Evolutionary conservation across 495 filamentous ascomycete genomes (phyloP), one percentile per base, ranked within the genome.

Genomic region (Annulohypoxylon bovei): DNA sequence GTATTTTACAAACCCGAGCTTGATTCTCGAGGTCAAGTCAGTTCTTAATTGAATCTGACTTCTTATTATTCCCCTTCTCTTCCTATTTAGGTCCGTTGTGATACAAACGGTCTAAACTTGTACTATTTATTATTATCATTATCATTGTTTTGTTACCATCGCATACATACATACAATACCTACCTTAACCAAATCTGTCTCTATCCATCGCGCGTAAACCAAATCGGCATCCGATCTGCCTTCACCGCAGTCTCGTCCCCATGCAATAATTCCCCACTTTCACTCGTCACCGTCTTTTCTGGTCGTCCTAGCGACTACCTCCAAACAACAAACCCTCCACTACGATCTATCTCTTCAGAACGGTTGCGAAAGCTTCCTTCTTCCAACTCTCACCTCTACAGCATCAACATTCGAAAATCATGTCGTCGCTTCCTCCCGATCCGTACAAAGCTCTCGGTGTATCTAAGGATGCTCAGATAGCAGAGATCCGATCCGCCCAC

Each of bases 391-490:
- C 54, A 62, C 59, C 55, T 61, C 62, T 67, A 71, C 68, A 62
- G 55, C 52, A 32, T 57, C 65, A 65, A 44, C 58, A 2, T 62
- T 55, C 62, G 71, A 83, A 59, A 82, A 71, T 50, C 65, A 94
- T 94, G 91, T 86, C 80, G 56, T 82, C 83, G 49, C 83, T 91
- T 62, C 90, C 92, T 57, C 85, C 88, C 60, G 92, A 97, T 80
- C 95, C 93, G 27, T 99, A 98, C 86, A 87, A 85, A 59, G 82
- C 88, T 14, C 87, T 99, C 39, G 92, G 93, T 46, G 86, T 99
- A 46, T 72, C 89, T 40, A 91, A 89, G 75, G 88, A 92, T 77
- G 93, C 93, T 40, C 86, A 91, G 54, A 79, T 91, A 20, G 73
- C 89, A 23, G 88, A 90, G 64, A 95, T 99, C 77, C 90, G 93